Evolutionary conservation across 306 rosid species (phyloP).

Genomic region (Cicer arietinum): DNA sequence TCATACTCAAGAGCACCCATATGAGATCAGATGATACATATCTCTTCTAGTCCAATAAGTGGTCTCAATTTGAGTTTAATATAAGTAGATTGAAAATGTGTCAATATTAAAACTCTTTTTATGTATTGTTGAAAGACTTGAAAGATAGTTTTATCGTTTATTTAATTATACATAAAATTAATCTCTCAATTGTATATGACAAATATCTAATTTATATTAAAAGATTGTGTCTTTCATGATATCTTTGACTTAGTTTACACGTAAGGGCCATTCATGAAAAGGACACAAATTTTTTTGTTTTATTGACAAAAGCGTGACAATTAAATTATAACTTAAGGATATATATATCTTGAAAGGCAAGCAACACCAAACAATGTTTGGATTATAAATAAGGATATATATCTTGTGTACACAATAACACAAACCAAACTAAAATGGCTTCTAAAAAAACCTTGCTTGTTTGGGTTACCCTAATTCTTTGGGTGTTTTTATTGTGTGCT

Average conservation of each 20-base stretch:
- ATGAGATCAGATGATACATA: no score
- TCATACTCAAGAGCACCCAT: no score
- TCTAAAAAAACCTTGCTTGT: neutral
- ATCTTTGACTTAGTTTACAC: neutral
- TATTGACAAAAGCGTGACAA: neutral
- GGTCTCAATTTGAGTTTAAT: no score
- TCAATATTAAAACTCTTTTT: no score
- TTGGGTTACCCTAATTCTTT: slow-evolving; percentile 21
- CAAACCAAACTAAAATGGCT: slow-evolving; percentile 31
- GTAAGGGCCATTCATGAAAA: neutral
- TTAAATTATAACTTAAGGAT: neutral
- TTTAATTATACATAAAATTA: no score
- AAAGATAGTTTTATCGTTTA: no score
- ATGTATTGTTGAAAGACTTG: no score
- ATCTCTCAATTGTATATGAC: no score
- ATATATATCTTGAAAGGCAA: neutral
- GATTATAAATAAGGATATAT: slow-evolving; percentile 19
- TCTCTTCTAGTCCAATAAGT: no score
- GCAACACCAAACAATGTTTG: neutral
- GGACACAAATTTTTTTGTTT: neutral
- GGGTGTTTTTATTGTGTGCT: neutral
- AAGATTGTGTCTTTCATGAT: neutral
- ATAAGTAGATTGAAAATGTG: no score
- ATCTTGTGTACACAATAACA: neutral
- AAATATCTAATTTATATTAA: no score